phyloP scores from a whole-genome alignment of 208 protist species.

The Entamoeba histolytica region DNA sequence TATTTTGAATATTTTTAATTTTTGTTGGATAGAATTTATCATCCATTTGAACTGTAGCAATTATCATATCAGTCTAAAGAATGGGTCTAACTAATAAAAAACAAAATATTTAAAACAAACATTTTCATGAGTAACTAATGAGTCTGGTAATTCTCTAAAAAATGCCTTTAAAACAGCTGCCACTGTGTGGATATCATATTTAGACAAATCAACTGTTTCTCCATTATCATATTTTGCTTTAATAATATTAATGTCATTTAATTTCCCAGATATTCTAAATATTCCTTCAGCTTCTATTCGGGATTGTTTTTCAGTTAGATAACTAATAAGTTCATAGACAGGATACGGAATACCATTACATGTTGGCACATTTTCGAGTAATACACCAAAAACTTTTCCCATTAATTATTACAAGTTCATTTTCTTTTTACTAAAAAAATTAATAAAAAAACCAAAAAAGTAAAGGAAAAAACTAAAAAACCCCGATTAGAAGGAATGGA shows the following conservation, averaged over 20 bases:
- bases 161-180: neutral
- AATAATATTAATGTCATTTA: neutral
- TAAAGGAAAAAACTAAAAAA: too few relatives aligned
- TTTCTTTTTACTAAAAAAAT: too few relatives aligned
- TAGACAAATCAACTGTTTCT: neutral
- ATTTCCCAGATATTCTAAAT: neutral
- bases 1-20: neutral
- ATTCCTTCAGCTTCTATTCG: neutral
- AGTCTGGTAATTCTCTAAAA: neutral
- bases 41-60: neutral
- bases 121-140: neutral
- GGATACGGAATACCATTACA: neutral
- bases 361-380: neutral
- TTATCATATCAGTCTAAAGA: neutral
- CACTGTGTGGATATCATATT: neutral
- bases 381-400: neutral
- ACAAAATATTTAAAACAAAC: neutral
- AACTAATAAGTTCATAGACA: neutral
- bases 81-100: neutral
- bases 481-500: too few relatives aligned
- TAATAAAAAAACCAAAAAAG: too few relatives aligned
- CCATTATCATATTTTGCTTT: neutral
- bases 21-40: neutral
- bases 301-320: neutral
- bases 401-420: neutral